Base-by-base conservation (phyloP, 2,329 filamentous ascomycete genomes). In the Diaporthe sp. region DNA sequence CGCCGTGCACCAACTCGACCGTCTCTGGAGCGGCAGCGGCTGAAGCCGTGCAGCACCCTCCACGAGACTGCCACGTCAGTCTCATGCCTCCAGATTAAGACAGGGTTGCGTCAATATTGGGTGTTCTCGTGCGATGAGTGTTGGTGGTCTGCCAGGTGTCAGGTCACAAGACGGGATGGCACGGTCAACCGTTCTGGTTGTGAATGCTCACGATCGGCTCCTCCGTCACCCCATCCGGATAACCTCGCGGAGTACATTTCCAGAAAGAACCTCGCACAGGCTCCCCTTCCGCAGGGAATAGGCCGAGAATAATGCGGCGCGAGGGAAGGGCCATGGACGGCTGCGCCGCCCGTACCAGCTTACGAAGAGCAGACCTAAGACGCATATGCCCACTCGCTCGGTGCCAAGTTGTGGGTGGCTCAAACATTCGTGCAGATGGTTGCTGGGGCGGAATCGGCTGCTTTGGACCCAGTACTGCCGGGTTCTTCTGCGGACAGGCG, bases 41-140 rank as follows among this genome's bases (percentile, higher is more conserved):
- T 65, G 49, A 47, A 58, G 37, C 39, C 58, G 57, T 75, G 67
- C 75, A 51, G 47, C 39, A 47, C n/a, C 47, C 37, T 28, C 49
- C 42, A 34, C 39, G 49, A 37, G 63, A 51, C 71, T 74, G 75
- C 75, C 75, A 76, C 75, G 75, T 76, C 75, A 76, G 72, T 71
- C 47, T 53, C 44, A 65, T 47, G 20, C 22, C 58, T 34, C 47
- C 57, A 71, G 28, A 53, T 57, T 57, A 71, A 73, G 74, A 55
- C 47, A 53, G 44, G 53, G 34, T 63, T 61, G 57, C 34, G 39
- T 34, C 70, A 44, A 55, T 47, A 47, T 47, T 73, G 71, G 28
- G 37, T 57, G 47, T 47, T 44, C 20, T 28, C 28, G 34, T 70
- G 47, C n/a, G 65, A 55, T 70, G 31, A 70, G 34, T 53, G 47